These are phyloP conservation scores for Posidonia australis DNA, from an alignment of 106 monocot genomes.

Conservation along the genomic window DNA sequence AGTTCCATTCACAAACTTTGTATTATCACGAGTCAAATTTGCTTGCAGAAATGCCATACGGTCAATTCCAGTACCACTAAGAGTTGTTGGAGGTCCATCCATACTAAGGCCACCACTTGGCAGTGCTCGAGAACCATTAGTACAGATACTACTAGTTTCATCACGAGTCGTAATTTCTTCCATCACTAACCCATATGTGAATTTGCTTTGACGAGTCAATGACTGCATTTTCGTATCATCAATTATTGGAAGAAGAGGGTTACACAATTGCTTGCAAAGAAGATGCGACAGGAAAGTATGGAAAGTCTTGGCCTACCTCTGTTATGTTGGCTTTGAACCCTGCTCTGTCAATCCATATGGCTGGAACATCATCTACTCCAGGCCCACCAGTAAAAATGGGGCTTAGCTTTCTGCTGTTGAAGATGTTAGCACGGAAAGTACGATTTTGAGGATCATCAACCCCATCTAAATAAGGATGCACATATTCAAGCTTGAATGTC, in stretches of 20 bases:
- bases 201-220: conserved; percentile 90
- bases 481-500: conserved; percentile 90
- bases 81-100: conserved; percentile 95
- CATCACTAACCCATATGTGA: conserved; percentile 82
- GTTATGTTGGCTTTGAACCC: conserved; percentile 94
- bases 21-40: conserved; percentile 92
- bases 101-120: conserved; percentile 80
- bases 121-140: conserved; percentile 67
- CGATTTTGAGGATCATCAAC: conserved; percentile 67
- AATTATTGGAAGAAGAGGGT: background rate
- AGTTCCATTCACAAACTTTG: conserved; percentile 89
- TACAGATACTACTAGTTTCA: conserved; percentile 82
- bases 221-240: conserved; percentile 23
- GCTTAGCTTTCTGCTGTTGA: conserved; percentile 86
- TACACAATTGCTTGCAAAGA: background rate
- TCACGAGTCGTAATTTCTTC: conserved; percentile 97
- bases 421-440: conserved; percentile 72
- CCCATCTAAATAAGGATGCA: conserved; percentile 96
- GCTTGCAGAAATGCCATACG: conserved; percentile 76
- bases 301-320: conserved; percentile 39
- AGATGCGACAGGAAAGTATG: background rate
- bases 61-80: conserved; percentile 89
- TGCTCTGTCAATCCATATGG: conserved; percentile 84
- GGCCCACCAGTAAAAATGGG: conserved; percentile 94
- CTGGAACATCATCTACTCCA: conserved; percentile 74